Percentiles rank a stretch among this genome's conserved stretches.
Evolutionary conservation across 371 early-diverging fungal genomes (phyloP).

Genomic region (Circinella minor): DNA sequence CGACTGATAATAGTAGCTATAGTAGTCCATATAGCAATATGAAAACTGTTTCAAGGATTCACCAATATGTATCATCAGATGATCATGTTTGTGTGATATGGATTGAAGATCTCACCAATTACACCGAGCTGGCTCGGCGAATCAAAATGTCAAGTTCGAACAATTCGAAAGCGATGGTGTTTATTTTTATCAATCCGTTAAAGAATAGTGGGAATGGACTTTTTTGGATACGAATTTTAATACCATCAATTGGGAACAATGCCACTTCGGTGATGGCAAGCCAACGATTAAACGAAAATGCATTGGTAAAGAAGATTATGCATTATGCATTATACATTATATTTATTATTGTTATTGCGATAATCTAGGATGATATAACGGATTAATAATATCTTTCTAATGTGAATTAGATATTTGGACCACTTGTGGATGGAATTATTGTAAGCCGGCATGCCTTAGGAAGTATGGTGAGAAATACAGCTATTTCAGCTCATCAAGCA

Average conservation of each 20-base stretch:
- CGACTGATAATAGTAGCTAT: slow-evolving; percentile 18
- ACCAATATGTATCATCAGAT: slow-evolving; percentile 50
- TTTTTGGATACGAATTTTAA: slow-evolving; percentile 60
- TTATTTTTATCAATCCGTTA: slow-evolving; percentile 65
- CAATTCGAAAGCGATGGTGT: slow-evolving; percentile 45
- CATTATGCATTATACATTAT: too few species aligned
- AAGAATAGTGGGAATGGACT: slow-evolving; percentile 54
- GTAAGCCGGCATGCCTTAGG: slow-evolving; percentile 74
- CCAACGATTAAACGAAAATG: slow-evolving; percentile 48
- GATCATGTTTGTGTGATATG: slow-evolving; percentile 70
- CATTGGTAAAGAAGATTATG: slow-evolving; percentile 36
- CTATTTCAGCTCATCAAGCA: slow-evolving; percentile 71
- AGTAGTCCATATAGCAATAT: slow-evolving; percentile 21
- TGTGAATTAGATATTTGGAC: slow-evolving; percentile 63
- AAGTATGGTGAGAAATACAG: slow-evolving; percentile 69
- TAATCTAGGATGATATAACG: too few species aligned
- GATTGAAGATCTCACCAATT: slow-evolving; percentile 61
- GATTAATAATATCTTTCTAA: too few species aligned
- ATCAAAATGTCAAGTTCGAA: slow-evolving; percentile 33
- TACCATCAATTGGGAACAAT: slow-evolving; percentile 32
- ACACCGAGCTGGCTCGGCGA: slow-evolving; percentile 33
- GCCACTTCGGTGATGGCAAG: slow-evolving; percentile 38
- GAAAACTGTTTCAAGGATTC: slow-evolving; percentile 29
- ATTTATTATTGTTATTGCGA: too few species aligned
- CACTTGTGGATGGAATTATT: slow-evolving; percentile 74